These are phyloP conservation scores for Botryotinia narcissicola DNA, from an alignment of 2,329 filamentous ascomycete species.

Conservation along the genomic window DNA sequence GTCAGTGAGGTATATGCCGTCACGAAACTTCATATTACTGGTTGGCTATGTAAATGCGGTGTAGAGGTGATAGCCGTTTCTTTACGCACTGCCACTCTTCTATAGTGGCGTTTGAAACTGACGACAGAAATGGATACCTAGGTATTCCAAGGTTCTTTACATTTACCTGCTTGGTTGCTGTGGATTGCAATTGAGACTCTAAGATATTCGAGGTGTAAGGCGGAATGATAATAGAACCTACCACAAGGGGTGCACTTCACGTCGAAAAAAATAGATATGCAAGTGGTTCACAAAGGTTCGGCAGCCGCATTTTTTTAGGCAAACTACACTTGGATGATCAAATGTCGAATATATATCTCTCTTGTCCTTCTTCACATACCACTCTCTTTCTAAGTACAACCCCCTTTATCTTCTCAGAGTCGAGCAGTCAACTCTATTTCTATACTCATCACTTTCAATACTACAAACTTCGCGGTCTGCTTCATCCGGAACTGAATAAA, in stretches of 20 bases:
- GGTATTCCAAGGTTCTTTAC: background rate
- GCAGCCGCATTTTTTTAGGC: background rate
- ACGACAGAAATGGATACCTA: too few relatives aligned
- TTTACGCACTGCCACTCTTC: too few relatives aligned
- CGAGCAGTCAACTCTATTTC: background rate
- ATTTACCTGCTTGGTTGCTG: background rate
- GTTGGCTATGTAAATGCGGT: background rate
- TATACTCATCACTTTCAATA: background rate
- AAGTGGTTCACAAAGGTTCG: too few relatives aligned
- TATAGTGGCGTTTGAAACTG: too few relatives aligned
- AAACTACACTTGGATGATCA: background rate
- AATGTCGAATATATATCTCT: background rate
- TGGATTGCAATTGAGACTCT: too few relatives aligned
- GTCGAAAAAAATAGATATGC: background rate
- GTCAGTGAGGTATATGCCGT: background rate
- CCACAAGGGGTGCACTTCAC: background rate
- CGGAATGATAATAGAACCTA: background rate
- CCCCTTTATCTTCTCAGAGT: background rate
- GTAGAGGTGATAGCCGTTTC: background rate
- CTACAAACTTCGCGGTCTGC: background rate
- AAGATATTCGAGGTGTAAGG: background rate
- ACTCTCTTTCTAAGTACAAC: background rate
- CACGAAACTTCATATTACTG: background rate
- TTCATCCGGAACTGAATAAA: background rate
- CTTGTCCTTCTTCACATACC: too few relatives aligned